A percentile compares a stretch with the other conserved stretches of the same genome.
Evolutionary conservation across 73 alveolate genomes (phyloP).

Genomic region (Uronychia setigera): DNA sequence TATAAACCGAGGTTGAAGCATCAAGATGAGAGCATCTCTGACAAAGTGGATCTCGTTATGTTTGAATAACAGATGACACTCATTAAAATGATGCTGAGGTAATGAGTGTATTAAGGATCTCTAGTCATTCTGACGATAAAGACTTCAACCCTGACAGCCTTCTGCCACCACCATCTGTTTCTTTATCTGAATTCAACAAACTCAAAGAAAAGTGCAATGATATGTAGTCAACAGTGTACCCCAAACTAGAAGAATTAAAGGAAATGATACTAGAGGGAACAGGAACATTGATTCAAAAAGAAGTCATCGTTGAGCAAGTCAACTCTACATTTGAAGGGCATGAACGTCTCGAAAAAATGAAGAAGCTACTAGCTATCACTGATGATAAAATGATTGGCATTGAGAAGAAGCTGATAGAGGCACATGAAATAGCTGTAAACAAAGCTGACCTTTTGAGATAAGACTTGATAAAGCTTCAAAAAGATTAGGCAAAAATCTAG

Average conservation of each 20-base stretch:
- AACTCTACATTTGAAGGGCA: background rate
- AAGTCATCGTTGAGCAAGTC: background rate
- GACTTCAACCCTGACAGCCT: background rate
- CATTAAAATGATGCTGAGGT: background rate
- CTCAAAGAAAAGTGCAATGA: background rate
- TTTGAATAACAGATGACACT: background rate
- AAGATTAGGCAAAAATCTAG: background rate
- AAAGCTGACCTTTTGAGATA: background rate
- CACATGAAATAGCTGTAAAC: background rate
- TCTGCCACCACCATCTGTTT: background rate
- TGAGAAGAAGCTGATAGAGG: background rate
- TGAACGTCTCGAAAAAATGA: background rate
- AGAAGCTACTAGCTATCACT: background rate
- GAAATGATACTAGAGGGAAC: background rate
- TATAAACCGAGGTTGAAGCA: background rate
- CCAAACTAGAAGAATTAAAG: background rate
- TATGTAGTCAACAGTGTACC: background rate
- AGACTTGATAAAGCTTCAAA: background rate
- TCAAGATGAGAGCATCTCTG: background rate
- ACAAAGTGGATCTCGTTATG: background rate
- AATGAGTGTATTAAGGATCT: background rate
- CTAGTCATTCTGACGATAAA: background rate
- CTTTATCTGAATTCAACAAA: background rate
- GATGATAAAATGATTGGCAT: background rate
- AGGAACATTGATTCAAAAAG: background rate